Conservation (phyloP, 495 filamentous ascomycete species). For the Baudoinia panamericana region DNA sequence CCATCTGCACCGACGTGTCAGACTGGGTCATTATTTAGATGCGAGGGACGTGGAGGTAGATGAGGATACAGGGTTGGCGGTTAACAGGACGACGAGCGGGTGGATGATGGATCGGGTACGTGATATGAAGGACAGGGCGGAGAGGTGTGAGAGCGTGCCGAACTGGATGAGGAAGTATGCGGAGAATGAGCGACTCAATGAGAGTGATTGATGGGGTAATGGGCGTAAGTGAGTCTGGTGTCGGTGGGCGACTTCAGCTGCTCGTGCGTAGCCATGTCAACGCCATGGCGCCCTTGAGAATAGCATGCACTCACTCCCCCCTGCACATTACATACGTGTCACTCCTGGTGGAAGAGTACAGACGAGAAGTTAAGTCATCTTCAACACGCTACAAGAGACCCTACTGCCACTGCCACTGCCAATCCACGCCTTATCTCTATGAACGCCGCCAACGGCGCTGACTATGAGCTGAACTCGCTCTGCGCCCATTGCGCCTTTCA, state of each 20-base stretch:
- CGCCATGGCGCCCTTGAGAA: no score
- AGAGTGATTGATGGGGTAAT: no score
- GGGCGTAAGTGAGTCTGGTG: neutral
- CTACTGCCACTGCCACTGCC: no score
- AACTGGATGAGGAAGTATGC: slow-evolving; percentile 4
- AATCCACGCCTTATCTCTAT: no score
- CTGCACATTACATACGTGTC: no score
- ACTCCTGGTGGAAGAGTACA: no score
- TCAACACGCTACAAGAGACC: no score
- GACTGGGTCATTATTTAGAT: slow-evolving; percentile 8
- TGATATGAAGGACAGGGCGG: neutral
- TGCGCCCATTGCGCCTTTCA: neutral
- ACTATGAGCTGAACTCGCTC: neutral
- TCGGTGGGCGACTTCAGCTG: no score
- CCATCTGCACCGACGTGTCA: slow-evolving; percentile 3
- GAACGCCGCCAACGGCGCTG: no score
- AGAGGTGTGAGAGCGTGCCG: neutral
- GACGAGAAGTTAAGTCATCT: no score
- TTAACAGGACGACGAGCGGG: neutral
- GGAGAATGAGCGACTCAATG: slow-evolving; percentile 2
- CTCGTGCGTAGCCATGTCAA: no score
- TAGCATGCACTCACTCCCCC: no score
- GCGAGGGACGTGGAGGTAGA: neutral
- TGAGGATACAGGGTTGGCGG: neutral
- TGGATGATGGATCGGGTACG: slow-evolving; percentile 5